Percentiles rank a stretch among this genome's conserved stretches.
Conservation (phyloP, 345 rosid genomes). For the Syzygium aqueum region DNA sequence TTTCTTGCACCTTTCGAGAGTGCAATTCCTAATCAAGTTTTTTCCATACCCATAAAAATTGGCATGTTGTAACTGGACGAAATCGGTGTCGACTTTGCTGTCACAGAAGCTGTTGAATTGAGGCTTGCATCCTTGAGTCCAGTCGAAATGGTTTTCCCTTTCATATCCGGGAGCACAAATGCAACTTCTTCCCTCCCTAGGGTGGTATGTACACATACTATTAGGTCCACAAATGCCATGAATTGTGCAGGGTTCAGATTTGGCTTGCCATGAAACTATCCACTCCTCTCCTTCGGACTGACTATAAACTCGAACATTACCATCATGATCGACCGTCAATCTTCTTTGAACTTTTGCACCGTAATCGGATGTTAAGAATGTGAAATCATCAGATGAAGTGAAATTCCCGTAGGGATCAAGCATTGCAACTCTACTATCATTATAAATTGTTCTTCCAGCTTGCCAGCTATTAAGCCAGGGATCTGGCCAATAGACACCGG, state of each 20-base stretch:
- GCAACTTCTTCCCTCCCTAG: background rate
- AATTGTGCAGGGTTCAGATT: background rate
- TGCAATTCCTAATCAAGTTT: accelerated
- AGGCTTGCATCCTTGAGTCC: background rate
- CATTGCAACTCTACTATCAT: background rate
- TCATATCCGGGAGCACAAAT: background rate
- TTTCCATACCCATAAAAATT: background rate
- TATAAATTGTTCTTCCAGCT: no score
- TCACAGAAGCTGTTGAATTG: background rate
- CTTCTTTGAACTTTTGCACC: background rate
- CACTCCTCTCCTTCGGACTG: background rate
- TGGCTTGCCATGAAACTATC: background rate
- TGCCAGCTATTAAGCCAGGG: background rate
- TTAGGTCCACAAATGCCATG: background rate
- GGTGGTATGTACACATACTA: background rate
- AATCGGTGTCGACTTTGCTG: background rate
- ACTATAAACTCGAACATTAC: background rate
- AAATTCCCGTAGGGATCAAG: background rate
- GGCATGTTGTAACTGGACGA: background rate
- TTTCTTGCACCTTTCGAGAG: background rate
- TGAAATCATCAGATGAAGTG: background rate
- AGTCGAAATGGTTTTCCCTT: background rate
- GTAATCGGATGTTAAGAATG: background rate
- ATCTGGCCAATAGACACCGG: no score
- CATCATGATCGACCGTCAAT: background rate